Conservation (phyloP, 805 yeast species). For the Myxozyma neotropica region DNA sequence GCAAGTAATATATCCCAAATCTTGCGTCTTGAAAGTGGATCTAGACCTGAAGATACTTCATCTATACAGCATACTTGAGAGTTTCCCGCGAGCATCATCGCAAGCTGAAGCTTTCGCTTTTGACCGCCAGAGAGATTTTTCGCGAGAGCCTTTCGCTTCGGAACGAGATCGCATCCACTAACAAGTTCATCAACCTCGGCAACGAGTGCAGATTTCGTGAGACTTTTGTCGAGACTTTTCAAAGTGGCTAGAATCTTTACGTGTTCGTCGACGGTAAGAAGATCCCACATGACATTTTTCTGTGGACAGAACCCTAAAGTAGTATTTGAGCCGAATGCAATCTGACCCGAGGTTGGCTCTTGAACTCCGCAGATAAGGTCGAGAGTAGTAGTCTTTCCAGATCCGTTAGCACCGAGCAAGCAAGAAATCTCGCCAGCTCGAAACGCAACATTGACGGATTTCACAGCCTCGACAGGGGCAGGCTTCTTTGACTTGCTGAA, state of each 20-base stretch:
- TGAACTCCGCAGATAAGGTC: conserved; percentile 42
- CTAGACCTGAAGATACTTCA: conserved; percentile 46
- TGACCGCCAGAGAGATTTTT: conserved; percentile 43
- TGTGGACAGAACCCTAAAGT: conserved; percentile 45
- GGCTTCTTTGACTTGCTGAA: conserved; percentile 8
- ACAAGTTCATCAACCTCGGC: conserved; percentile 33
- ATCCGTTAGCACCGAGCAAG: conserved; percentile 45
- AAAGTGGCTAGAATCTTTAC: conserved; percentile 39
- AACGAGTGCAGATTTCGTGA: not conserved
- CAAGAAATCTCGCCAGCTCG: conserved; percentile 42
- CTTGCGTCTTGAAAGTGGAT: conserved; percentile 44
- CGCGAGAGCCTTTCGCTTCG: conserved; percentile 34
- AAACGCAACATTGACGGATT: conserved; percentile 37
- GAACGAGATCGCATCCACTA: conserved; percentile 39
- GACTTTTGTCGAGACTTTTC: conserved; percentile 28
- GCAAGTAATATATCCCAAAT: conserved; percentile 44
- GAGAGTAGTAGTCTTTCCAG: conserved; percentile 45
- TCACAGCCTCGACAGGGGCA: conserved; percentile 39
- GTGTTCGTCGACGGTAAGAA: conserved; percentile 42
- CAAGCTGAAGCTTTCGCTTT: conserved; percentile 43
- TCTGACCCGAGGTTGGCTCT: conserved; percentile 31
- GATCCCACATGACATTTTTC: conserved; percentile 44
- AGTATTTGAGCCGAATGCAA: conserved; percentile 35
- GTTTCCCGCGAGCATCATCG: conserved; percentile 45
- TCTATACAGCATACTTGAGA: conserved; percentile 44